These are phyloP conservation scores for Pelargonium nanum DNA, from an alignment of 345 rosid species.

Conservation along the genomic window DNA sequence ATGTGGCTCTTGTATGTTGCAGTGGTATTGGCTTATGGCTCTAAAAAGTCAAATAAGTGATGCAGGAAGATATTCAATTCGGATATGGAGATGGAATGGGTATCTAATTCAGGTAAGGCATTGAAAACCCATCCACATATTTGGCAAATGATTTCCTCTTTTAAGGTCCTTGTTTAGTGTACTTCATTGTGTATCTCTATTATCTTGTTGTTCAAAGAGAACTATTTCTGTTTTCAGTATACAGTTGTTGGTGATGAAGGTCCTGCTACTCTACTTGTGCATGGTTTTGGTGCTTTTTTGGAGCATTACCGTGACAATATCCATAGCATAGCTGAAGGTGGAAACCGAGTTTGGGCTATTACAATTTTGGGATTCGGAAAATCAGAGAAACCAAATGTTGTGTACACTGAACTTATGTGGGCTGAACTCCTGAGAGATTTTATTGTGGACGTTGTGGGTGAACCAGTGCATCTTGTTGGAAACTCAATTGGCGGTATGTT, in stretches of 20 bases:
- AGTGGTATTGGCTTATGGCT: constrained; percentile 83
- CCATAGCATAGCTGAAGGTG: constrained; percentile 32
- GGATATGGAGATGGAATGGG: constrained; percentile 84
- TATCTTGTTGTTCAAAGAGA: constrained; percentile 1
- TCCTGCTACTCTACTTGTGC: constrained; percentile 70
- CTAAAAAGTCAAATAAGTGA: constrained; percentile 30
- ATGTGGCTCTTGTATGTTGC: constrained; percentile 19
- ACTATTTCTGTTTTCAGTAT: constrained; percentile 36
- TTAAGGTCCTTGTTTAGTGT: too few species aligned
- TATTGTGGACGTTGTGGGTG: constrained; percentile 59
- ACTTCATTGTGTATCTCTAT: background rate
- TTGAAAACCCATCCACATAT: constrained; percentile 5
- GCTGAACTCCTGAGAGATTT: constrained; percentile 81
- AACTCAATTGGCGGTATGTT: constrained; percentile 81
- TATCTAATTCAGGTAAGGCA: constrained; percentile 63
- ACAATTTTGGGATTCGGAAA: constrained; percentile 77
- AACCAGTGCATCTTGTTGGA: constrained; percentile 75
- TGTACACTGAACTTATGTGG: constrained; percentile 81
- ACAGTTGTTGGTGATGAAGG: constrained; percentile 49
- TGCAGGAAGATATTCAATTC: constrained; percentile 18
- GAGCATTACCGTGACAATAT: constrained; percentile 82
- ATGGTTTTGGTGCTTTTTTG: constrained; percentile 92
- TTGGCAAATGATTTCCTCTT: too few species aligned
- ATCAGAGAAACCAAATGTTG: constrained; percentile 81
- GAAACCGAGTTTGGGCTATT: constrained; percentile 67